These are phyloP conservation scores for Neurospora cerealis DNA, from an alignment of 495 filamentous ascomycete species.

Conservation along the genomic window DNA sequence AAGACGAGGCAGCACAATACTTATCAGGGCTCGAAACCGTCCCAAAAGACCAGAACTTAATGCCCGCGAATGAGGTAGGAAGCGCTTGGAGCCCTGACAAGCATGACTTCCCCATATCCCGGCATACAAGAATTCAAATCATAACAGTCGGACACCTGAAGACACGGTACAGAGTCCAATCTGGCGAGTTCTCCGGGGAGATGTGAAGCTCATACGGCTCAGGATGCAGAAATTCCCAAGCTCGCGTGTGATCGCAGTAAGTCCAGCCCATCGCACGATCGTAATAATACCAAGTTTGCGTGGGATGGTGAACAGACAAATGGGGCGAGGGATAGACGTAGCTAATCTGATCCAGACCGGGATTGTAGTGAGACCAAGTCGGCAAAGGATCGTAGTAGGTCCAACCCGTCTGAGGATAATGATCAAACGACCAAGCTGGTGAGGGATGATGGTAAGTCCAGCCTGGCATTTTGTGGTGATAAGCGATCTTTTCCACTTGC, in stretches of 20 bases:
- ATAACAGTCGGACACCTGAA: neutral
- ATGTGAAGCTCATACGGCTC: neutral
- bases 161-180: neutral
- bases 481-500: neutral
- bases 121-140: neutral
- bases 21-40: neutral
- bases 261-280: neutral
- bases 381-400: neutral
- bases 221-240: neutral
- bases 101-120: neutral
- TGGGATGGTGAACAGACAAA: neutral
- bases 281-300: neutral
- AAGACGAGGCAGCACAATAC: neutral
- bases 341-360: accelerated
- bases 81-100: neutral
- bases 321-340: neutral
- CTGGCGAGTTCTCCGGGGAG: neutral
- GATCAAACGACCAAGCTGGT: neutral
- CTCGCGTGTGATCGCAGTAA: neutral
- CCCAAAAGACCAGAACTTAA: neutral
- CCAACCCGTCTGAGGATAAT: neutral
- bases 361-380: neutral
- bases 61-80: too few relatives aligned
- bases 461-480: neutral
- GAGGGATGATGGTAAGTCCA: neutral